Evolutionary conservation across 2,329 filamentous ascomycete genomes (phyloP).

Genomic region (Curvularia verruculosa): DNA sequence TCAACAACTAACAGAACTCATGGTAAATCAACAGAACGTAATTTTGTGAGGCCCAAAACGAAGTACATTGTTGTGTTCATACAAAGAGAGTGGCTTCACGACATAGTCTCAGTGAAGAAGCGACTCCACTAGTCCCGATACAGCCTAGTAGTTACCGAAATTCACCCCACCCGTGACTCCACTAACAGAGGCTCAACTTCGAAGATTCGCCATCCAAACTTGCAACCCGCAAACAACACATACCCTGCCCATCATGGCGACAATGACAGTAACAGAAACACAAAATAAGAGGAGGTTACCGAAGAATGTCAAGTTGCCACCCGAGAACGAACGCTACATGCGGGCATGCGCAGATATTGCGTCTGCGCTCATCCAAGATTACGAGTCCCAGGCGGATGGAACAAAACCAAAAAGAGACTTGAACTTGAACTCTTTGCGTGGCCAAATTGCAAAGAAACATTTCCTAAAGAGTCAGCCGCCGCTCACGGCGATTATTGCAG

Average conservation of each 20-base stretch:
- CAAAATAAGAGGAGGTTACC: slow-evolving; percentile 60
- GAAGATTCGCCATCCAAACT: slow-evolving; percentile 30
- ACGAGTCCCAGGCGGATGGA: slow-evolving; percentile 78
- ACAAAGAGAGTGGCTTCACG: background rate
- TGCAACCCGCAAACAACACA: slow-evolving; percentile 9
- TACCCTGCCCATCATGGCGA: slow-evolving; percentile 61
- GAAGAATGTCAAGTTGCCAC: slow-evolving; percentile 77
- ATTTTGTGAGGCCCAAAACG: too few species aligned
- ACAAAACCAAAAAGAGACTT: slow-evolving; percentile 80
- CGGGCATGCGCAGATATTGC: slow-evolving; percentile 95
- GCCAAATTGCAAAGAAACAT: slow-evolving; percentile 92
- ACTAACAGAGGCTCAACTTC: slow-evolving; percentile 27
- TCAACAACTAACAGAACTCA: slow-evolving; percentile 8
- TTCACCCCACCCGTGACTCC: slow-evolving; percentile 35
- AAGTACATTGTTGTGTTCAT: background rate
- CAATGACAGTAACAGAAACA: slow-evolving; percentile 63
- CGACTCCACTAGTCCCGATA: slow-evolving; percentile 13
- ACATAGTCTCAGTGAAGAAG: slow-evolving; percentile 1
- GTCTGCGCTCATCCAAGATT: slow-evolving; percentile 90
- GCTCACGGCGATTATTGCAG: slow-evolving; percentile 94
- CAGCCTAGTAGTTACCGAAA: slow-evolving; percentile 21
- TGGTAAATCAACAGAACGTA: too few species aligned
- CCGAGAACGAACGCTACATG: slow-evolving; percentile 93
- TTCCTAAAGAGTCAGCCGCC: slow-evolving; percentile 85
- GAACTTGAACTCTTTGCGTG: slow-evolving; percentile 87